Evolutionary conservation across 208 protist genomes (phyloP).

Genomic region (Trypanosoma boissoni): DNA sequence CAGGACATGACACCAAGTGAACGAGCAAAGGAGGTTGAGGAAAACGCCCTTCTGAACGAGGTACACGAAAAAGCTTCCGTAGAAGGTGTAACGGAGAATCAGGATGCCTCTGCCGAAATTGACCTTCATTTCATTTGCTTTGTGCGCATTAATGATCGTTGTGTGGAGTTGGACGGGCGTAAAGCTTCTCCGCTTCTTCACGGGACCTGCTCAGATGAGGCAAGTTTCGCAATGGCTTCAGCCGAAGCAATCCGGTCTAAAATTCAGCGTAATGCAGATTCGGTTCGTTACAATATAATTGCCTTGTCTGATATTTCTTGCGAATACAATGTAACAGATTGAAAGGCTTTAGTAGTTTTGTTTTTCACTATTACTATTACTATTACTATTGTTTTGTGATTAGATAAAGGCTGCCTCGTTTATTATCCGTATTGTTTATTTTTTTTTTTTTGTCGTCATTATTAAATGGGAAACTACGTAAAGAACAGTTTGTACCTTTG

Average conservation of each 20-base stretch:
- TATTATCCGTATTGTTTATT: no score
- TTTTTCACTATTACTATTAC: no score
- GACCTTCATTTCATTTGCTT: constrained; percentile 95
- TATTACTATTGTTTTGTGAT: no score
- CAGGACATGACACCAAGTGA: constrained; percentile 26
- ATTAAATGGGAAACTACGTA: no score
- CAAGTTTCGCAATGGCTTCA: constrained; percentile 63
- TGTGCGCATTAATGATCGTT: constrained; percentile 66
- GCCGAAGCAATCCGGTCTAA: constrained; percentile 65
- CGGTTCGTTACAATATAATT: constrained; percentile 77
- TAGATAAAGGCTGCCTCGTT: no score
- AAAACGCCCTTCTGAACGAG: constrained; percentile 24
- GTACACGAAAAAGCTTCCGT: constrained; percentile 63
- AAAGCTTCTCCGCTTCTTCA: constrained; percentile 83
- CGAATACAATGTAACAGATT: no score
- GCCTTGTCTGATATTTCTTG: constrained; percentile 37
- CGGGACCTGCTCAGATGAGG: constrained; percentile 51
- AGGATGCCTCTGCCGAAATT: constrained; percentile 61
- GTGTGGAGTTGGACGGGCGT: constrained; percentile 95
- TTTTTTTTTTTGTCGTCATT: no score
- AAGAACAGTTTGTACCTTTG: no score
- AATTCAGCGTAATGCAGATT: constrained; percentile 64
- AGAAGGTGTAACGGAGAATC: constrained; percentile 65
- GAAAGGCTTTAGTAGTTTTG: no score
- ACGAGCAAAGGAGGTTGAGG: constrained; percentile 45